These are phyloP conservation scores for Arabis hirsuta DNA, from an alignment of 345 rosid genomes.

Conservation along the genomic window DNA sequence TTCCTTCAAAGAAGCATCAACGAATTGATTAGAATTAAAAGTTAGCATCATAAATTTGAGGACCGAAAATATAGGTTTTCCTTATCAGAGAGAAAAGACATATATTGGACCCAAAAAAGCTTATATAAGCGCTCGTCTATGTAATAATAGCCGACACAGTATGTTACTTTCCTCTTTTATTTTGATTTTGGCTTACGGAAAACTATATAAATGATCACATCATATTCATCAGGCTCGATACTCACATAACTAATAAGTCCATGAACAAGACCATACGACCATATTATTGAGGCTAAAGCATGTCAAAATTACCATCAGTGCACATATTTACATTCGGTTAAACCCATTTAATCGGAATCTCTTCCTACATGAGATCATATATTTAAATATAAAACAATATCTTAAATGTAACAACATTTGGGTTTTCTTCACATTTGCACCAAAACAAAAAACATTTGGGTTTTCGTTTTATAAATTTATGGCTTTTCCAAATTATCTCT, in stretches of 20 bases:
- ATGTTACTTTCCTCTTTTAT: constrained; percentile 18
- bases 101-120: no score
- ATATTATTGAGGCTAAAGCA: constrained; percentile 5
- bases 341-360: background rate
- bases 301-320: background rate
- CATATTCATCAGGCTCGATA: constrained; percentile 19
- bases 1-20: constrained; percentile 1
- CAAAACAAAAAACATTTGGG: background rate
- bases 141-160: constrained; percentile 38
- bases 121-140: background rate
- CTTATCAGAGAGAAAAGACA: constrained; percentile 6
- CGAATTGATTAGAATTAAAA: constrained; percentile 30
- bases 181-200: constrained; percentile 12
- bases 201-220: constrained; percentile 30
- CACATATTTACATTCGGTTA: constrained; percentile 9
- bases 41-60: constrained; percentile 18
- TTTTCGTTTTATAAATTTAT: background rate
- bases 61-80: constrained; percentile 31
- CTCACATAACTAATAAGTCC: constrained; percentile 13
- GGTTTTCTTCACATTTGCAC: background rate
- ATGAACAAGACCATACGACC: constrained; percentile 24
- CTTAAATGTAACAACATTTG: background rate
- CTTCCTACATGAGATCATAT: background rate
- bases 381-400: background rate
- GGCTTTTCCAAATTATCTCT: constrained; percentile 4